Evolutionary conservation across 805 yeast genomes (phyloP).

Genomic region (Komagataella phaffii): DNA sequence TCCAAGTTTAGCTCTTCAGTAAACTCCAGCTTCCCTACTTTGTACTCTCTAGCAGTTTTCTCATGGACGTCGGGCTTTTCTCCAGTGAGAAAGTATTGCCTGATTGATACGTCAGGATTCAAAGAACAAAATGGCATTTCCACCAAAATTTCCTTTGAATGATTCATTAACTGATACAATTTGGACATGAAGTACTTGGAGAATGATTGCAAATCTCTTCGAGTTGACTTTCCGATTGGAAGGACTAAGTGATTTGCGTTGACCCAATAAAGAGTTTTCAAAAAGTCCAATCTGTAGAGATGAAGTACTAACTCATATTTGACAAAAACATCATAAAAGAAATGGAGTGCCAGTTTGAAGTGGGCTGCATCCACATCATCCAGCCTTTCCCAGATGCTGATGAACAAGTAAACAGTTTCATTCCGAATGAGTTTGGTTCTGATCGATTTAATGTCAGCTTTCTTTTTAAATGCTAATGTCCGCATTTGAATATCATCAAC

Average conservation of each 20-base stretch:
- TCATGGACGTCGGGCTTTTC: not conserved
- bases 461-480: not conserved
- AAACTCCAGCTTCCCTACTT: not conserved
- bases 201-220: not conserved
- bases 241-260: constrained; percentile 23
- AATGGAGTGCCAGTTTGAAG: constrained; percentile 51
- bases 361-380: constrained; percentile 47
- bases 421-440: constrained; percentile 36
- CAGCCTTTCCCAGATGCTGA: constrained; percentile 45
- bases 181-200: not conserved
- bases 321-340: constrained; percentile 58
- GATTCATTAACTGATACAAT: not conserved
- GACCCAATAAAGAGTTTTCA: constrained; percentile 15
- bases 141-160: not conserved
- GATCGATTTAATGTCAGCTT: not conserved
- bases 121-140: not conserved
- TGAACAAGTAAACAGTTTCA: constrained; percentile 49
- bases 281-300: constrained; percentile 61
- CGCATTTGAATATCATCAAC: not conserved
- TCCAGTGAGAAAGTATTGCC: constrained; percentile 1
- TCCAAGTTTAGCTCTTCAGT: not conserved
- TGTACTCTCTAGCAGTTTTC: not conserved
- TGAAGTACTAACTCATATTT: constrained; percentile 38
- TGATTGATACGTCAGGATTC: not conserved
- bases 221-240: constrained; percentile 17